Evolutionary conservation across 2,329 filamentous ascomycete species (phyloP), one percentile per base, ranked within the genome.

Genomic region (Zymoseptoria pseudotritici): DNA sequence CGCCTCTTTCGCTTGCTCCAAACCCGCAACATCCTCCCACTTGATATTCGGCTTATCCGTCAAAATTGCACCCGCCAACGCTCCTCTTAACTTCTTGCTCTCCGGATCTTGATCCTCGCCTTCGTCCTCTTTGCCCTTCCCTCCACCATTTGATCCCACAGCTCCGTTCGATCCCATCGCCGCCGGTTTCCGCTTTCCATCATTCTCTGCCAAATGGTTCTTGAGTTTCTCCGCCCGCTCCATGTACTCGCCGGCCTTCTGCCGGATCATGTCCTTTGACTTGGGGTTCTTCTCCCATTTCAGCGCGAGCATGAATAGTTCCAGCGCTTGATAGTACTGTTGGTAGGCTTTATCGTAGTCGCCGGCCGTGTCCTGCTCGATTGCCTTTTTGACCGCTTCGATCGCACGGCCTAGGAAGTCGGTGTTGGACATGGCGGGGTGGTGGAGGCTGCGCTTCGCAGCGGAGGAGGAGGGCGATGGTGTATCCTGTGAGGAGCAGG

Each of bases 271-370:
- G 73, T 95, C 91, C 81, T 97, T 97, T 65, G 91, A 92, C 70
- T 92, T 93, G 65, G 89, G 86, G 79, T 97, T 97, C 84, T 97
- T 99, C 80, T 99, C 94, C 93, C 93, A 99, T 82, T 99, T 99
- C 62, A 99, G 83, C 36, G 94, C 94, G 63, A 97, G 89, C 89
- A 99, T 96, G 82, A 97, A 99, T 60, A 97, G 86, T 78, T 99
- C 93, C 69, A 99, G 89, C 56, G 93, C 88, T 68, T 91, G 87
- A 80, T 96, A 97, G 84, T 99, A 99, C 64, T 89, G 83, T 73
- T 96, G 90, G 76, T 97, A 97, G 59, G 94, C 94, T 76, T 95
- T 93, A 71, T 97, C 91, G 78, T 99, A 99, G 74, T 97, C 91
- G 74, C 91, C 92, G 53, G 90, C 89, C 67, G 93, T 96, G 80